These are phyloP conservation scores for Ocimum tenuiflorum DNA, from an alignment of 257 asterid species.

Conservation along the genomic window DNA sequence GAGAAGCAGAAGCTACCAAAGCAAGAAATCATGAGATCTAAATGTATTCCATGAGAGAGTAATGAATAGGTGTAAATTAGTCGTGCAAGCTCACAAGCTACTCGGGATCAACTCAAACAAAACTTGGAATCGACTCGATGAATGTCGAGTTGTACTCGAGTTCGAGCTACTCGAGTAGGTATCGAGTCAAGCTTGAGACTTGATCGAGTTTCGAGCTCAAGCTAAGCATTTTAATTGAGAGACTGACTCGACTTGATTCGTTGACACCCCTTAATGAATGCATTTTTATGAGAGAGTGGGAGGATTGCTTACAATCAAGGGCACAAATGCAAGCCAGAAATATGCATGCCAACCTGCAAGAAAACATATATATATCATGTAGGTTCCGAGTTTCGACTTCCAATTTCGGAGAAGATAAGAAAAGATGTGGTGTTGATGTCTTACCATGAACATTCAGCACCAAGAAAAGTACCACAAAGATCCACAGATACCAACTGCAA, in stretches of 20 bases:
- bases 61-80: too few relatives aligned
- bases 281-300: not conserved
- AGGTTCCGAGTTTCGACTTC: too few relatives aligned
- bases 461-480: constrained; percentile 53
- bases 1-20: constrained; percentile 43
- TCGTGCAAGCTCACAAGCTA: too few relatives aligned
- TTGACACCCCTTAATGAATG: too few relatives aligned
- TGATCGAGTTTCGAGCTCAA: too few relatives aligned
- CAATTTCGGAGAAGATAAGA: not conserved
- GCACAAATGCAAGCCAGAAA: constrained; percentile 57
- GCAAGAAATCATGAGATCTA: not conserved
- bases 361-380: not conserved
- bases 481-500: constrained; percentile 77
- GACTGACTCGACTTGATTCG: too few relatives aligned
- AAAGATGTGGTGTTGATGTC: not conserved
- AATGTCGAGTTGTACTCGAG: too few relatives aligned
- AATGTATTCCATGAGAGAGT: not conserved
- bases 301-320: constrained; percentile 41
- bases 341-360: constrained; percentile 64
- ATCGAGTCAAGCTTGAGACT: too few relatives aligned
- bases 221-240: too few relatives aligned
- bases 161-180: too few relatives aligned
- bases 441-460: constrained; percentile 54
- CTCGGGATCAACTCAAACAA: too few relatives aligned
- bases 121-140: too few relatives aligned